Evolutionary conservation across 2,329 filamentous ascomycete species (phyloP), one percentile per base, ranked within the genome.

Genomic region (Colletotrichum somersetense): DNA sequence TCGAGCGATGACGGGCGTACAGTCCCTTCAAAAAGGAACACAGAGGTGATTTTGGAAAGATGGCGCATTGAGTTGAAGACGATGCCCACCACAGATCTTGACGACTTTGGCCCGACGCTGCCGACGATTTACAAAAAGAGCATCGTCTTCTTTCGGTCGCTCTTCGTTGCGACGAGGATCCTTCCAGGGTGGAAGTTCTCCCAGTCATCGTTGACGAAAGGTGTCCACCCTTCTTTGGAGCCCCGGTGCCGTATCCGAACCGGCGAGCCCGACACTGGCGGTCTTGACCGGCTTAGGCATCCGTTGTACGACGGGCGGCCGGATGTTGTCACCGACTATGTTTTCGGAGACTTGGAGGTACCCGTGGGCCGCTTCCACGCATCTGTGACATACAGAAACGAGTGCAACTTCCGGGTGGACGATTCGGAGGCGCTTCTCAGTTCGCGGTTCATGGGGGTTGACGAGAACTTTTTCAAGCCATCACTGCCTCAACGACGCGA

Each of bases 51-150:
- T 64, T 85, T 99, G 74, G 96, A 99, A 83, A 89, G 96, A 76
- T 99, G 96, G 96, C 92, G 88, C 69, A 89, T 99, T 74, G 92
- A 96, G 79, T 86, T 98, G 68, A 93, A 93, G 78, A 89, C 89
- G 75, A 83, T 84, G 70, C 81, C 86, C 69, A 79, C 85, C 79
- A 79, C 87, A 75, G 77, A 80, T 42, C 77, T 80, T 20, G 85
- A 89, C 59, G 89, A 89, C 79, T 93, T 91, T 79, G 89, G 88
- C 10, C 85, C 85, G 14, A 86, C 84, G 42, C 85, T 98, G 63
- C 95, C 96, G 18, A 96, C 94, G 64, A 91, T 97, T 71, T 99
- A 99, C 87, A 99, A 99, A 84, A 96, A 97, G 83, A 94, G 93
- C 77, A 97, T 99, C 75, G 93, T 98, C 75, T 91, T 98, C 77